Conservation (phyloP, 2,329 filamentous ascomycete species). For the Uncinocarpus reesii region DNA sequence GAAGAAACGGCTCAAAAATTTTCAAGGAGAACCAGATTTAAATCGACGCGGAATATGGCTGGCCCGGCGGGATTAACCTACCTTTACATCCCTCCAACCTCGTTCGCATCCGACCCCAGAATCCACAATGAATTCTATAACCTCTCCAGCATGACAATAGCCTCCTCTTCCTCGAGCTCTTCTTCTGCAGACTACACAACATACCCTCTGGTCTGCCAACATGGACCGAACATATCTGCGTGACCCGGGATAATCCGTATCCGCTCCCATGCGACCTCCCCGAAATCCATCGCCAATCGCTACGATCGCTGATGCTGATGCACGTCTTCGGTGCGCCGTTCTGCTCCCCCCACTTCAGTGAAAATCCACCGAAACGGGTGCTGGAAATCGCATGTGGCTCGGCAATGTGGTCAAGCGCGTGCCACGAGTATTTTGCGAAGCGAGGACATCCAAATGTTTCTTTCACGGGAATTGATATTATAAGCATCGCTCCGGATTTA, state of each 20-base stretch:
- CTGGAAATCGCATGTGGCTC: constrained; percentile 81
- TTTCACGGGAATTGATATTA: constrained; percentile 76
- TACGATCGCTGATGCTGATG: constrained; percentile 71
- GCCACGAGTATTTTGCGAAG: constrained; percentile 65
- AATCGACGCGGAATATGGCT: too few relatives aligned
- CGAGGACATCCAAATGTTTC: constrained; percentile 58
- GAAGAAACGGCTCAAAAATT: not conserved
- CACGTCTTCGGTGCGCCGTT: constrained; percentile 72
- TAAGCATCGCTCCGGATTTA: constrained; percentile 56
- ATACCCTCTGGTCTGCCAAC: constrained; percentile 57
- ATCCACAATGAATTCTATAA: constrained; percentile 12
- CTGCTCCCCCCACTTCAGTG: constrained; percentile 57
- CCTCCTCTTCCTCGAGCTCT: constrained; percentile 28
- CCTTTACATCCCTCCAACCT: constrained; percentile 14
- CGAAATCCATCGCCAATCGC: constrained; percentile 76
- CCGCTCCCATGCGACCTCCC: constrained; percentile 80
- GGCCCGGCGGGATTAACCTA: constrained; percentile 15
- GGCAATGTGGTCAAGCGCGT: constrained; percentile 81
- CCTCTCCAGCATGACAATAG: constrained; percentile 15
- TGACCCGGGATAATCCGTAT: constrained; percentile 60
- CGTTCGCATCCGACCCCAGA: constrained; percentile 1
- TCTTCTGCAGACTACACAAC: constrained; percentile 32
- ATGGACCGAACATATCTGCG: constrained; percentile 76
- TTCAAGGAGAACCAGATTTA: too few relatives aligned
- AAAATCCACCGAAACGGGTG: constrained; percentile 62